Percentiles rank a stretch among this genome's conserved stretches.
Conservation (phyloP, 306 rosid genomes). For the Vigna mungo region DNA sequence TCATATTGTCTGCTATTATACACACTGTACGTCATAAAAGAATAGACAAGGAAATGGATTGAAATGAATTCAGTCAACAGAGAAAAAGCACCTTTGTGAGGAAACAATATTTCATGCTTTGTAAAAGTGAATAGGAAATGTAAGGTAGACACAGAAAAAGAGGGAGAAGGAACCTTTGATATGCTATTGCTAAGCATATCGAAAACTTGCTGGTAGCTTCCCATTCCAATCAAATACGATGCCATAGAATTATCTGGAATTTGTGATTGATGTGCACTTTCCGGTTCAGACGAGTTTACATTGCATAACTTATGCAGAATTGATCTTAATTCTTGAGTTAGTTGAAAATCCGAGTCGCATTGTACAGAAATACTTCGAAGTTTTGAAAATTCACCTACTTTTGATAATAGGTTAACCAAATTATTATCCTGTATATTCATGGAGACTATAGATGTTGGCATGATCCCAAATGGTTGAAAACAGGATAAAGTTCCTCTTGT, state of each 20-base stretch:
- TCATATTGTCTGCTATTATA: background rate
- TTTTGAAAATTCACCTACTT: background rate
- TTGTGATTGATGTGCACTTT: background rate
- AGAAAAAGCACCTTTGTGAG: too few species aligned
- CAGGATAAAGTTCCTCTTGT: background rate
- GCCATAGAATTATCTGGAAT: background rate
- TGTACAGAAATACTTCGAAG: constrained; percentile 9
- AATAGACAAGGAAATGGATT: background rate
- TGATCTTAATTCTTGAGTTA: background rate
- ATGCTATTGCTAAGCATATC: constrained; percentile 11
- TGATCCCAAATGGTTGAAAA: background rate
- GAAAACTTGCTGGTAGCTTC: background rate
- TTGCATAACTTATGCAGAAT: background rate
- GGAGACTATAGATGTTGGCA: background rate
- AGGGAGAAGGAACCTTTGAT: constrained; percentile 13
- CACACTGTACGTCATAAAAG: background rate
- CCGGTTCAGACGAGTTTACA: background rate
- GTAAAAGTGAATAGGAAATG: too few species aligned
- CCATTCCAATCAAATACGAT: constrained; percentile 29
- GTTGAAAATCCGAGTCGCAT: background rate
- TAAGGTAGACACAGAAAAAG: too few species aligned
- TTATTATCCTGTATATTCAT: background rate
- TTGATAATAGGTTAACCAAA: background rate
- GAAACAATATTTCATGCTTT: too few species aligned
- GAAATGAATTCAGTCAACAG: background rate